Evolutionary conservation across 148 eudicot species (phyloP).

Genomic region (Rhododendron vialii): DNA sequence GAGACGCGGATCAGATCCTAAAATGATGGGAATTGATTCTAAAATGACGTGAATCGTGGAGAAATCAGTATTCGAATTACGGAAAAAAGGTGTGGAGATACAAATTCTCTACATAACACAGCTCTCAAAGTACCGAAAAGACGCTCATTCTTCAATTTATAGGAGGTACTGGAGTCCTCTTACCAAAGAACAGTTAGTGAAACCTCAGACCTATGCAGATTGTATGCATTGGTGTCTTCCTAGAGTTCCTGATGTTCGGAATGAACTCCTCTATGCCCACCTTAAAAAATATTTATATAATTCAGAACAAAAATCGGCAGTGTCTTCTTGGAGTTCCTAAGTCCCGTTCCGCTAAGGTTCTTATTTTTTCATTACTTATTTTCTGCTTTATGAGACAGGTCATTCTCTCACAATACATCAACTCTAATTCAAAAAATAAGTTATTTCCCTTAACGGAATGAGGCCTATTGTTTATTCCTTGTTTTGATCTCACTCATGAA

Average conservation of each 20-base stretch:
- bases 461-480: too few relatives aligned
- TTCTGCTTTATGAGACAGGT: too few relatives aligned
- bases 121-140: neutral
- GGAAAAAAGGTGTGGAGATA: neutral
- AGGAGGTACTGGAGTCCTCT: neutral
- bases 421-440: too few relatives aligned
- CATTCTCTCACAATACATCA: too few relatives aligned
- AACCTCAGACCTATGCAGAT: conserved; percentile 33
- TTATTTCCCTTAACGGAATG: too few relatives aligned
- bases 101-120: too few relatives aligned
- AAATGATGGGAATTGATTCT: too few relatives aligned
- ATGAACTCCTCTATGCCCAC: conserved; percentile 53
- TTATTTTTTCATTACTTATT: too few relatives aligned
- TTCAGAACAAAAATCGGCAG: too few relatives aligned
- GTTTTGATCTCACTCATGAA: too few relatives aligned
- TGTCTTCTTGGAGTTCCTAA: neutral
- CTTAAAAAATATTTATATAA: neutral
- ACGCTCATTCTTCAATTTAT: neutral
- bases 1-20: neutral
- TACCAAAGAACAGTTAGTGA: too few relatives aligned
- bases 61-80: neutral
- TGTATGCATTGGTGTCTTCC: conserved; percentile 94
- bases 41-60: neutral
- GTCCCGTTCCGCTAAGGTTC: too few relatives aligned
- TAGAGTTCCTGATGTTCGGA: conserved; percentile 81